phyloP scores from a whole-genome alignment of 1,284 basidiomycete genomes.

The Rhodotorula sp. region DNA sequence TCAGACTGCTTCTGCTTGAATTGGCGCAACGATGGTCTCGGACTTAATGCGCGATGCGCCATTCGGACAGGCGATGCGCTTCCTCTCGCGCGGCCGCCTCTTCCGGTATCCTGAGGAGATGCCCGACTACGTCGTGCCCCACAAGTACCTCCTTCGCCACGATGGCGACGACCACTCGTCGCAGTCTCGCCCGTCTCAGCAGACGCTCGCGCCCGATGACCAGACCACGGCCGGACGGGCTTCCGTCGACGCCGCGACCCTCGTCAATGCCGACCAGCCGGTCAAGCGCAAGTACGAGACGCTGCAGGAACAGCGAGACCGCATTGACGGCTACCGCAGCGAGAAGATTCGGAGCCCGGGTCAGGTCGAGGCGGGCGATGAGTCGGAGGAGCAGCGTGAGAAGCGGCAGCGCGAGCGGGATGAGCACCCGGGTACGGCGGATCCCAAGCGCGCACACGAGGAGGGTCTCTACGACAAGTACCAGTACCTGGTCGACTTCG shows the following conservation, averaged over 20 bases:
- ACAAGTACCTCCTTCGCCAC: slow-evolving; percentile 22
- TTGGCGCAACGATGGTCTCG: background rate
- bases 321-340: slow-evolving; percentile 4
- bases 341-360: background rate
- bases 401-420: slow-evolving; percentile 2
- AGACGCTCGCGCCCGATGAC: background rate
- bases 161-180: slow-evolving; percentile 4
- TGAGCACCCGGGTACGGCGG: slow-evolving; percentile 20
- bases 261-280: background rate
- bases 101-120: slow-evolving; percentile 43
- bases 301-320: slow-evolving; percentile 25
- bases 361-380: slow-evolving; percentile 6
- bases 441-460: slow-evolving; percentile 19
- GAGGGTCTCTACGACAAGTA: slow-evolving; percentile 27
- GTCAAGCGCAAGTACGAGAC: slow-evolving; percentile 18
- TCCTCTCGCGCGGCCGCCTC: slow-evolving; percentile 29
- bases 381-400: slow-evolving; percentile 6
- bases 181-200: background rate
- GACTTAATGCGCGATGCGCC: slow-evolving; percentile 41
- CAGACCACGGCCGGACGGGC: background rate
- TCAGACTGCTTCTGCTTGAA: background rate
- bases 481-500: slow-evolving; percentile 28
- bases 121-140: slow-evolving; percentile 39
- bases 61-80: slow-evolving; percentile 41
- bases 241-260: slow-evolving; percentile 7